Percentiles rank a stretch among this genome's conserved stretches.
Evolutionary conservation across 1,139 yeast species (phyloP).

Genomic region (Sugiyamaella novakii): DNA sequence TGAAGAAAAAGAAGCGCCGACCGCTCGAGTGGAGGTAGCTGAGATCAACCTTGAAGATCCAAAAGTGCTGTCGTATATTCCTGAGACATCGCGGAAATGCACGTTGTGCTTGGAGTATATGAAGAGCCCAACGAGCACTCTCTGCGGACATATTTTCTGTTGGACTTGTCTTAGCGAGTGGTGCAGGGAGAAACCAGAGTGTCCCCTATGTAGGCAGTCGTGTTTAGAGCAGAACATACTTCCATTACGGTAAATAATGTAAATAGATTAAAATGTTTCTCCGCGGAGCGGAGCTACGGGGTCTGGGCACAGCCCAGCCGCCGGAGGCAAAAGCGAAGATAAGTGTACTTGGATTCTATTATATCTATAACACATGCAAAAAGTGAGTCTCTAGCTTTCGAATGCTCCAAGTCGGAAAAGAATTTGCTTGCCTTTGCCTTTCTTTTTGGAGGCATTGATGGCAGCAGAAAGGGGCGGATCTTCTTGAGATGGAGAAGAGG

Average conservation of each 20-base stretch:
- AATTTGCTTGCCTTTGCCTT: constrained; percentile 34
- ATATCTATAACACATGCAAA: constrained; percentile 11
- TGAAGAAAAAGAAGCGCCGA: not conserved
- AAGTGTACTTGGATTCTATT: constrained; percentile 6
- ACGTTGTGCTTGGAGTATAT: constrained; percentile 80
- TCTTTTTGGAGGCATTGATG: constrained; percentile 24
- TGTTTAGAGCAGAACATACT: constrained; percentile 74
- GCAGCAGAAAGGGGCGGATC: constrained; percentile 15
- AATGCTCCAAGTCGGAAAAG: constrained; percentile 30
- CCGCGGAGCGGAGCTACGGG: constrained; percentile 3
- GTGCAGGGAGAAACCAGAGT: constrained; percentile 83
- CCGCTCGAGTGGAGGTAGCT: not conserved
- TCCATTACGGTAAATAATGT: constrained; percentile 54
- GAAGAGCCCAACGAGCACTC: constrained; percentile 81
- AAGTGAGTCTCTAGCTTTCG: constrained; percentile 1
- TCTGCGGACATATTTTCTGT: constrained; percentile 92
- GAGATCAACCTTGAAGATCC: constrained; percentile 60
- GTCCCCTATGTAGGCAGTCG: constrained; percentile 85
- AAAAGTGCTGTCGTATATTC: constrained; percentile 63
- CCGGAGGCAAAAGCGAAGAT: constrained; percentile 4
- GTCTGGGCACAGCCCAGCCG: constrained; percentile 9
- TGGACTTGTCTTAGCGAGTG: constrained; percentile 91
- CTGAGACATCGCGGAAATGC: constrained; percentile 71
- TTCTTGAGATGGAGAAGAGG: constrained; percentile 15
- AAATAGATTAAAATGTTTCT: not conserved